These are phyloP conservation scores for Choiromyces venosus DNA, from an alignment of 495 filamentous ascomycete genomes.

Conservation along the genomic window DNA sequence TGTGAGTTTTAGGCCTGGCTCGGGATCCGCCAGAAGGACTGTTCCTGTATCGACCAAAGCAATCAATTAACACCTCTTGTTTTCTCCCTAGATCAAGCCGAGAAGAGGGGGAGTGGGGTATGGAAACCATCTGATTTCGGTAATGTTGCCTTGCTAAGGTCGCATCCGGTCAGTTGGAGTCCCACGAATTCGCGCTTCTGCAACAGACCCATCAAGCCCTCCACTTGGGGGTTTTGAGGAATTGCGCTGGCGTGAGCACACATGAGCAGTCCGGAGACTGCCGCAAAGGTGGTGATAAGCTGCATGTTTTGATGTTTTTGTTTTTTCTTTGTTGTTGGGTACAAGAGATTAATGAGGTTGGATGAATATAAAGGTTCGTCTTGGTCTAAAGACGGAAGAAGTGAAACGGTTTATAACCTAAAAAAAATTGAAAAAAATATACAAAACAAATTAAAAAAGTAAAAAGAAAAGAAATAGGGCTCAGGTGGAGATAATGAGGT, in stretches of 20 bases:
- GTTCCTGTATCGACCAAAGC: neutral
- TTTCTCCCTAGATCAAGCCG: neutral
- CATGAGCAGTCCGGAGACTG: constrained; percentile 11
- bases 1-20: constrained; percentile 10
- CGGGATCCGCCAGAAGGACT: constrained; percentile 8
- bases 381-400: neutral
- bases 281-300: neutral
- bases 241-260: constrained; percentile 9
- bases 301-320: constrained; percentile 9
- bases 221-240: constrained; percentile 9
- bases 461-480: neutral
- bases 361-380: constrained; percentile 8
- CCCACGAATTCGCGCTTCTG: constrained; percentile 4
- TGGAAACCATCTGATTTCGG: constrained; percentile 39
- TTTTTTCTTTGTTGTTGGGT: neutral
- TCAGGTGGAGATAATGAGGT: neutral
- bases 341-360: neutral
- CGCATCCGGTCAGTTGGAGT: constrained; percentile 42
- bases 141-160: constrained; percentile 49
- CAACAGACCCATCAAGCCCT: constrained; percentile 10
- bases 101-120: neutral
- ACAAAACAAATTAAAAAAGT: neutral
- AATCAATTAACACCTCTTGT: neutral
- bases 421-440: neutral
- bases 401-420: neutral